Base-by-base conservation (phyloP, 129 eudicot genomes). In the Flaveria sonorensis region DNA sequence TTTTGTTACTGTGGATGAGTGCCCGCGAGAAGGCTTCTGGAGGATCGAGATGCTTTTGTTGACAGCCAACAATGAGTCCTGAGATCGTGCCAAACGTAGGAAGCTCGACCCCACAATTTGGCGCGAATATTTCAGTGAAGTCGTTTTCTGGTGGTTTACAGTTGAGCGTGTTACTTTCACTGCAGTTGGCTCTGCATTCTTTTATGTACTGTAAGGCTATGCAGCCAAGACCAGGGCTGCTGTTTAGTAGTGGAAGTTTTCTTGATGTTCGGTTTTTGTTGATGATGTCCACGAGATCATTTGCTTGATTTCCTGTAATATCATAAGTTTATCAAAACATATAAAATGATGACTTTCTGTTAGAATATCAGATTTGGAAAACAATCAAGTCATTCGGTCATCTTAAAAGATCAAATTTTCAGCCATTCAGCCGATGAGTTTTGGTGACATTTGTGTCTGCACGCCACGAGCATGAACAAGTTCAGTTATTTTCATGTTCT, bases 81-180 rank as follows among this genome's bases (percentile, higher is more conserved):
- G 97, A 86, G 68, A 92, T 84, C 10, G 89, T 84, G 71, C 89
- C 88, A 70, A 92, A 87, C 57, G 97, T 92, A 9, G 97, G 97
- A 64, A 92, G 96, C 75, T 89, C 96, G 10, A 92, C 91, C 10
- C 97, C 97, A 66, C 96, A 92, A 65, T 89, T 83, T 10, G 97
- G 96, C 26, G 96, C 96, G 52, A 87, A 92, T 59, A 92, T 81
- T 86, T 89, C 91, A 1, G 96, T 89, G 83, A 92, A 89, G 78
- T 92, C 98, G 72, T 81, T 87, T 84, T 83, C 93, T 2, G 84
- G 62, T 11, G 90, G 93, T 9, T 86, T 90, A 70, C 98, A 92
- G 63, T 75, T 84, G 40, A 80, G n/a, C 18, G 86, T 86, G 83
- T 86, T 89, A 88, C 82, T 88, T 15, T 69, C 74, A 47, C 79